Evolutionary conservation across 225 moss, liverwort and hornwort species (phyloP).

Genomic region (Polytrichum formosum): DNA sequence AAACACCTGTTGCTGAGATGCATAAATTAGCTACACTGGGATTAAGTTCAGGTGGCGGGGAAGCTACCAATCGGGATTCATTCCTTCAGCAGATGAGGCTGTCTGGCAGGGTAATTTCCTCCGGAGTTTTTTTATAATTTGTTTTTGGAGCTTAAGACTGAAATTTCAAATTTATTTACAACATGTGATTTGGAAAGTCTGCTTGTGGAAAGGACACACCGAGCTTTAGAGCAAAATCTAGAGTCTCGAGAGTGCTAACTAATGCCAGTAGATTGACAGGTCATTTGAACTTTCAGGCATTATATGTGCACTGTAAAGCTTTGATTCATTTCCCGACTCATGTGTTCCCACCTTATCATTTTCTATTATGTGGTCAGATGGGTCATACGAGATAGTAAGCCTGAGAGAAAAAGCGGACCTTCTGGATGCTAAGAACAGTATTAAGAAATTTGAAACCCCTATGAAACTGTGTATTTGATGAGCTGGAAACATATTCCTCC

Average conservation of each 20-base stretch:
- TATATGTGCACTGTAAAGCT: neutral
- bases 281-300: neutral
- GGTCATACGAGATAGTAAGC: slow-evolving; percentile 3
- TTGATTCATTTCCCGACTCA: neutral
- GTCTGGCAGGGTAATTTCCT: neutral
- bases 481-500: too few species aligned
- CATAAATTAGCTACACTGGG: slow-evolving; percentile 11
- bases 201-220: too few species aligned
- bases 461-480: too few species aligned
- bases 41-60: slow-evolving; percentile 11
- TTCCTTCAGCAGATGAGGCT: slow-evolving; percentile 25
- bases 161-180: too few species aligned
- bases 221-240: too few species aligned
- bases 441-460: neutral
- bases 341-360: neutral
- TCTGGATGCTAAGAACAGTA: slow-evolving; percentile 8
- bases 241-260: too few species aligned
- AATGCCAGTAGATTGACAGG: neutral
- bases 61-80: slow-evolving; percentile 16
- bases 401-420: slow-evolving; percentile 11
- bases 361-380: slow-evolving; percentile 11
- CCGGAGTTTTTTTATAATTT: neutral
- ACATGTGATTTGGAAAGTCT: too few species aligned
- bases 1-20: slow-evolving; percentile 11
- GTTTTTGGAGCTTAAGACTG: neutral